Conservation (phyloP, 148 eudicot species). For the Rhododendron mucronatum region DNA sequence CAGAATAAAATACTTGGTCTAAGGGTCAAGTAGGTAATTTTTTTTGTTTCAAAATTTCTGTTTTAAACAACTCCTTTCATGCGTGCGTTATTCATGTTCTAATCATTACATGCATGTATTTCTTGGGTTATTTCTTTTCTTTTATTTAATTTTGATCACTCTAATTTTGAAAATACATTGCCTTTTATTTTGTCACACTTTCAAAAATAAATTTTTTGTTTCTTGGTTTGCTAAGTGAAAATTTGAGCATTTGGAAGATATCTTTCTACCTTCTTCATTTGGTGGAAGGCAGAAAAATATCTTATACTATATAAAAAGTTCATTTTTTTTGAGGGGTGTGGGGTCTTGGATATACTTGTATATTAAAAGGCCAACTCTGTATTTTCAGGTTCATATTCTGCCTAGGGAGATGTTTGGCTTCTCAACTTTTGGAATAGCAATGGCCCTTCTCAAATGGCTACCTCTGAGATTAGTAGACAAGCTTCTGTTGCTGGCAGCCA, state of each 20-base stretch:
- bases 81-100: background rate
- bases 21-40: background rate
- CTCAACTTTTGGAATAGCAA: constrained; percentile 78
- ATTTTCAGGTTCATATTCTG: constrained; percentile 70
- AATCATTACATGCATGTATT: background rate
- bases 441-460: constrained; percentile 81
- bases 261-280: too few relatives aligned
- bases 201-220: background rate
- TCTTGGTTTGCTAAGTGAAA: background rate
- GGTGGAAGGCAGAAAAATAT: too few relatives aligned
- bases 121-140: background rate
- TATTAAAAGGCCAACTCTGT: background rate
- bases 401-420: constrained; percentile 95
- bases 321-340: background rate
- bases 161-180: background rate
- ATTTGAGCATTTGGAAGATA: background rate
- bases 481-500: constrained; percentile 56
- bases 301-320: too few relatives aligned
- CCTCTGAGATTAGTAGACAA: constrained; percentile 81
- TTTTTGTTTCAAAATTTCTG: background rate
- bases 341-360: background rate
- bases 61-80: background rate
- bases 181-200: background rate
- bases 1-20: too few relatives aligned
- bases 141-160: background rate